A percentile compares a stretch with the other conserved stretches of the same genome.
Evolutionary conservation across 306 rosid species (phyloP).

Genomic region (barrel medic (Medicago truncatula)): DNA sequence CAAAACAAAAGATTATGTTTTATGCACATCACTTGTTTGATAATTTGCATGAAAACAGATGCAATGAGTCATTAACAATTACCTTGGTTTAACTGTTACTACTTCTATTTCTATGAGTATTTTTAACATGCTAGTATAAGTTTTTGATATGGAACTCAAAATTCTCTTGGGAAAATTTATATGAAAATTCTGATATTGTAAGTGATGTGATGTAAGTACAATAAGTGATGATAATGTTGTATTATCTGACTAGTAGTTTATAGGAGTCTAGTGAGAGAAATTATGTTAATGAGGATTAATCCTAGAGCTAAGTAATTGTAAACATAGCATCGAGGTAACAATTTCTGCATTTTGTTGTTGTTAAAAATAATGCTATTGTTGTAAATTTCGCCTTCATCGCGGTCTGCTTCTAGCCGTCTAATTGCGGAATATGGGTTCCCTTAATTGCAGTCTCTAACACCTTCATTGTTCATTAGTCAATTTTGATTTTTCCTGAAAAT

Average conservation of each 20-base stretch:
- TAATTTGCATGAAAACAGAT: neutral
- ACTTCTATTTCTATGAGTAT: neutral
- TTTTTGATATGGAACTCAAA: too few species aligned
- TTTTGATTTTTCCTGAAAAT: too few species aligned
- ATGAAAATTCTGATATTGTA: neutral
- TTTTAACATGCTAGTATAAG: neutral
- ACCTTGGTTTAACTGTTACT: neutral
- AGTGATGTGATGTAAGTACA: neutral
- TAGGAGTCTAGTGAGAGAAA: slow-evolving; percentile 5
- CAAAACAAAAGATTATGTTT: neutral
- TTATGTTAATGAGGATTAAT: neutral
- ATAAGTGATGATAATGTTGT: neutral
- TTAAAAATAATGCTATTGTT: neutral
- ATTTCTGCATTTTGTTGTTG: neutral
- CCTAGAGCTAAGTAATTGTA: neutral
- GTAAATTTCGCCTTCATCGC: too few species aligned
- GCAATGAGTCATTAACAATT: neutral
- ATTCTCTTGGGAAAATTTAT: neutral
- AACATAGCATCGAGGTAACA: neutral
- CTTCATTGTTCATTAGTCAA: too few species aligned
- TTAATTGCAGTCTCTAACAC: too few species aligned
- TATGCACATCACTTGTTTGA: neutral
- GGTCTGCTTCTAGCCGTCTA: too few species aligned
- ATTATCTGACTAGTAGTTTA: neutral
- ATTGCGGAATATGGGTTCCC: too few species aligned